Conservation (phyloP, 129 eudicot genomes). For the Tagetes erecta region DNA sequence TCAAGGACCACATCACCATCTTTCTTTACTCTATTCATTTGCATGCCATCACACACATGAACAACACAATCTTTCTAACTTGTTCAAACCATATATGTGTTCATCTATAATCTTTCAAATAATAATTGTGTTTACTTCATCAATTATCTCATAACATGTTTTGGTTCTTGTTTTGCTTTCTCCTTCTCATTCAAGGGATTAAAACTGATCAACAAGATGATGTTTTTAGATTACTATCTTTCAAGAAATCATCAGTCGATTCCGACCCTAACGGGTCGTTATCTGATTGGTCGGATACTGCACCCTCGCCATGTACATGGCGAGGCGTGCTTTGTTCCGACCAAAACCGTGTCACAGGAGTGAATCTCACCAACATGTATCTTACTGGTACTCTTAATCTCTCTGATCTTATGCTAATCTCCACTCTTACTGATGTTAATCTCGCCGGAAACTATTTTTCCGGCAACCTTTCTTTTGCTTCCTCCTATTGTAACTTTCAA, state of each 20-base stretch:
- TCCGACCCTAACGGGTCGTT: conserved; percentile 61
- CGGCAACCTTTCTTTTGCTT: conserved; percentile 64
- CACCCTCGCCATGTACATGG: conserved; percentile 68
- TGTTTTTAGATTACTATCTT: conserved; percentile 40
- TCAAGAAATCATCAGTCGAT: conserved; percentile 59
- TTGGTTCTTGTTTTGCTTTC: conserved; percentile 18
- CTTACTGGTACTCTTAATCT: conserved; percentile 60
- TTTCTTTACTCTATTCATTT: conserved; percentile 22
- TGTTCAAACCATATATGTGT: conserved; percentile 14
- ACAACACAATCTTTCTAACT: neutral
- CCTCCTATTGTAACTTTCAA: conserved; percentile 47
- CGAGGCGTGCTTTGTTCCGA: conserved; percentile 55
- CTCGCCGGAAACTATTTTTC: conserved; percentile 61
- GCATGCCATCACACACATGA: conserved; percentile 29
- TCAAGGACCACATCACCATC: conserved; percentile 20
- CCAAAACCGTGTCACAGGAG: conserved; percentile 34
- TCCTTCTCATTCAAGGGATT: conserved; percentile 29
- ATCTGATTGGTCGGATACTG: conserved; percentile 46
- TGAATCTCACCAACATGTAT: conserved; percentile 48
- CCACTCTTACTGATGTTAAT: conserved; percentile 43
- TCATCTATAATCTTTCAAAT: neutral
- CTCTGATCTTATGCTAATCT: conserved; percentile 48
- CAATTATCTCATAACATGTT: conserved; percentile 19
- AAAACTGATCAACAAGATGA: conserved; percentile 32
- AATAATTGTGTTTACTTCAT: conserved; percentile 13